Base-by-base conservation (phyloP, 1,139 yeast species). In the Suhomyces panamericanus region DNA sequence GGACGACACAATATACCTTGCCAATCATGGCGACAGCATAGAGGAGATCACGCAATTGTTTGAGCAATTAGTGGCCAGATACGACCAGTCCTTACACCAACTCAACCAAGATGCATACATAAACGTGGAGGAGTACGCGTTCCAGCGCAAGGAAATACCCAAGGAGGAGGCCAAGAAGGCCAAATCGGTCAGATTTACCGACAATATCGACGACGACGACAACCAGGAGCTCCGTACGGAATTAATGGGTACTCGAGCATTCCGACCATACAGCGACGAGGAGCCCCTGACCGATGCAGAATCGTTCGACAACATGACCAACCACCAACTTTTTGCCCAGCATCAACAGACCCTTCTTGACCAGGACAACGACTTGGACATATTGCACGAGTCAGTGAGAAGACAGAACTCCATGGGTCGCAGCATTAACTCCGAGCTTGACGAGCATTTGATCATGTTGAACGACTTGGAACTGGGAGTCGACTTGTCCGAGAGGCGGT, bases 391-490 rank as follows among this genome's bases (percentile, higher is more conserved):
- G 12, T 82, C 89, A 16, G 83, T 88, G 1, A 68, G 75, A 27
- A 70, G 83, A 27, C 96, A 87, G 61, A 82, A 81, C 50, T 72
- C 73, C 30, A 77, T 88, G 68, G 86, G 95, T 9, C 56, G 76
- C 13, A 75, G 73, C 38, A 87, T 88, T 27, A 80, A 84, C 55
- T 75, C 70, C 16, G 96, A 88, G 58, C 62, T 88, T 24, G 83
- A 78, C 47, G 80, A 80, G 32, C 96, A 88, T 50, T 63, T 85
- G 55, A 84, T 84, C 24, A 56, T 87, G 33, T 67, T 88, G 47
- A 81, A 81, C 53, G 95, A 87, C 55, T 71, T 88, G 39, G 96
- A 88, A 55, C 66, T 67, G 30, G 83, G 86, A 15, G 78, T 86
- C 12, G 90, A 83, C 50, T 56, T 68, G 28, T 75, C 87, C 6